Conservation (phyloP, 305 asterid species). For the Solanum aculeatissimum region DNA sequence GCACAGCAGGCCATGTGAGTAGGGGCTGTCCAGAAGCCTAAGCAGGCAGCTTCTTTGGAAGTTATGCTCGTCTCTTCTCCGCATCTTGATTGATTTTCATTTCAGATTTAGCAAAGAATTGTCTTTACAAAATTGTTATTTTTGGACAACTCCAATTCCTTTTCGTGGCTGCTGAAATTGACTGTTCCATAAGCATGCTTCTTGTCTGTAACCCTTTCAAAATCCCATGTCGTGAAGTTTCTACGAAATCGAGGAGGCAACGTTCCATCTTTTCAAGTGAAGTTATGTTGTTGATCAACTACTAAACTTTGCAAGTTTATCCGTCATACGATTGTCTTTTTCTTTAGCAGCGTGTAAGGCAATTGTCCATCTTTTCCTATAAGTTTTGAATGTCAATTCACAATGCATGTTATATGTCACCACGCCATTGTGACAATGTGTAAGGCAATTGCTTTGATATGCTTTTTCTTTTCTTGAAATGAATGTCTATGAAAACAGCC, state of each 20-base stretch:
- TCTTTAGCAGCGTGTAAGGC: not conserved
- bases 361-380: not conserved
- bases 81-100: not conserved
- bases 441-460: too few species aligned
- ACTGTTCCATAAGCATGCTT: not conserved
- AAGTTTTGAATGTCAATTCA: not conserved
- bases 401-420: not conserved
- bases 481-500: too few species aligned
- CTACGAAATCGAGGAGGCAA: not conserved
- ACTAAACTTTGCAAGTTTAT: not conserved
- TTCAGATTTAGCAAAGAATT: not conserved
- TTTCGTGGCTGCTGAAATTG: not conserved
- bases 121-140: not conserved
- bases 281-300: not conserved
- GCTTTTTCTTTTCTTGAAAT: too few species aligned
- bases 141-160: not conserved
- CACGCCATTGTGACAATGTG: too few species aligned
- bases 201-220: not conserved
- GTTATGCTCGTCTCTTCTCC: not conserved
- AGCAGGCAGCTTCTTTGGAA: not conserved
- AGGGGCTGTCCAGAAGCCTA: not conserved
- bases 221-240: not conserved
- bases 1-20: not conserved
- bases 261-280: not conserved
- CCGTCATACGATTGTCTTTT: not conserved